Conservation (phyloP, 208 protist species). For the Naegleria lovaniensis region DNA sequence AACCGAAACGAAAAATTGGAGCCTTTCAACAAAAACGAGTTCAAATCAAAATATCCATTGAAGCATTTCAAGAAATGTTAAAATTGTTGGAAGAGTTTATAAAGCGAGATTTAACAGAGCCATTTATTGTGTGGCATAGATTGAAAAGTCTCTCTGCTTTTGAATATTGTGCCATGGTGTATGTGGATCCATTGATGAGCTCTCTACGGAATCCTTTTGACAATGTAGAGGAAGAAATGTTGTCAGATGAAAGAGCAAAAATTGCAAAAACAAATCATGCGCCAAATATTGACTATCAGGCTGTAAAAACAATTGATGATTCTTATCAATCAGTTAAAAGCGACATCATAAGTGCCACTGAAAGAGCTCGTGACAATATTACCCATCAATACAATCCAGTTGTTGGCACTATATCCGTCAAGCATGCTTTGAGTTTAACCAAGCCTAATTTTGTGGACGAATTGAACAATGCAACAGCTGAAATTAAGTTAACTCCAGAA, state of each 20-base stretch:
- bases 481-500: background rate
- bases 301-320: background rate
- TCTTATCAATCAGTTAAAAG: background rate
- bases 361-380: background rate
- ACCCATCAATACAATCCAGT: background rate
- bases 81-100: background rate
- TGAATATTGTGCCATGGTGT: background rate
- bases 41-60: slow-evolving; percentile 16
- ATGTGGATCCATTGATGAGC: slow-evolving; percentile 7
- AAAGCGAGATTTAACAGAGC: background rate
- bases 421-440: background rate
- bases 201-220: background rate
- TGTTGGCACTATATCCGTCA: background rate
- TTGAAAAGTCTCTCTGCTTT: background rate
- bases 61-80: background rate
- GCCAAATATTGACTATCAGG: background rate
- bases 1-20: background rate
- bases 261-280: background rate
- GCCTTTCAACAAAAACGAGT: background rate
- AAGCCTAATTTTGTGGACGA: background rate
- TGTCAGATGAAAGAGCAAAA: background rate
- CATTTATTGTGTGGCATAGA: background rate
- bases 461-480: background rate
- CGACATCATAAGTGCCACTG: background rate
- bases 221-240: background rate